These are phyloP conservation scores for Neckera pumila DNA, from an alignment of 225 moss, liverwort and hornwort species.

Conservation along the genomic window DNA sequence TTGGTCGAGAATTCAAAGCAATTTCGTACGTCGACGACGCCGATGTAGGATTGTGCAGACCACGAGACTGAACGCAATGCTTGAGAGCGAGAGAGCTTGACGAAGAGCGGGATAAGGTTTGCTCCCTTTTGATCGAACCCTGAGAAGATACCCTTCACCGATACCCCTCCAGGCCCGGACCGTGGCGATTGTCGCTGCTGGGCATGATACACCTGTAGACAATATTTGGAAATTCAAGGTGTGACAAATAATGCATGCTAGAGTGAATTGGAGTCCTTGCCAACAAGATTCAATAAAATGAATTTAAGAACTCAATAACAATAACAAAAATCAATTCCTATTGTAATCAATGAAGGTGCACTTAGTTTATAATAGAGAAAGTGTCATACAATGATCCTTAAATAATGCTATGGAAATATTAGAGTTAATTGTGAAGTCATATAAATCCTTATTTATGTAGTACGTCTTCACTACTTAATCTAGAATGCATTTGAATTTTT, in stretches of 20 bases:
- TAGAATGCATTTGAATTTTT: neutral
- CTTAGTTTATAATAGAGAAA: too few species aligned
- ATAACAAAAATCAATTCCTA: too few species aligned
- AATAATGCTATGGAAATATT: too few species aligned
- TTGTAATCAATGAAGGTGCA: too few species aligned
- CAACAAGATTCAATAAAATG: too few species aligned
- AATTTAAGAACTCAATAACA: too few species aligned
- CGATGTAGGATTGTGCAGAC: neutral
- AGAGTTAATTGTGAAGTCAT: neutral
- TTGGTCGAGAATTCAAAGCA: neutral
- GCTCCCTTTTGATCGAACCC: neutral
- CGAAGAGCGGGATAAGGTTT: constrained; percentile 19
- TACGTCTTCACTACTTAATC: neutral
- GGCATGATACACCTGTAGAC: neutral
- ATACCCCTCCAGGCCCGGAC: neutral
- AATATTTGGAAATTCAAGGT: too few species aligned
- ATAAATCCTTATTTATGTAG: too few species aligned
- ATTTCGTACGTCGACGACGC: neutral
- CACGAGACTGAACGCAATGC: neutral
- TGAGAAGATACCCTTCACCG: neutral
- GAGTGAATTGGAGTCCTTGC: too few species aligned
- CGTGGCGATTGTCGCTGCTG: too few species aligned
- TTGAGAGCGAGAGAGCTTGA: neutral
- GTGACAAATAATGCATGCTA: too few species aligned
- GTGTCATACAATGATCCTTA: too few species aligned